Evolutionary conservation across 768 basidiomycete species (phyloP).

Genomic region (Collybiopsis luxurians): DNA sequence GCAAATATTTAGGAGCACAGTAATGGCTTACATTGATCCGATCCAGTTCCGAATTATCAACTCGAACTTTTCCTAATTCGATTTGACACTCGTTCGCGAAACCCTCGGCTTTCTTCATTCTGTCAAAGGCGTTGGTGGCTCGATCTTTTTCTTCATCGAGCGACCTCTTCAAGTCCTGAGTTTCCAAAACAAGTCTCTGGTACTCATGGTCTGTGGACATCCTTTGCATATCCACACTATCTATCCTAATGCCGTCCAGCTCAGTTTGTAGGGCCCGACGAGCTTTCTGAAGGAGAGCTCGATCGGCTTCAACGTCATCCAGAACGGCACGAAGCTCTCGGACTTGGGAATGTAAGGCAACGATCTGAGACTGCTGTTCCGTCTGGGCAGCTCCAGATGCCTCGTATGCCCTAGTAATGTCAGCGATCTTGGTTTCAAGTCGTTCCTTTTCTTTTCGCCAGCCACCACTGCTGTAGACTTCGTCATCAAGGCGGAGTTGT

Average conservation of each 20-base stretch:
- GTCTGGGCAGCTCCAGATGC: slow-evolving; percentile 66
- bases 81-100: slow-evolving; percentile 73
- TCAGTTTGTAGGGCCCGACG: slow-evolving; percentile 78
- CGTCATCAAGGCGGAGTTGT: slow-evolving; percentile 72
- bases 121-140: slow-evolving; percentile 65
- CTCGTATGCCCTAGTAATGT: slow-evolving; percentile 75
- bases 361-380: slow-evolving; percentile 84
- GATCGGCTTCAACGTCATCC: slow-evolving; percentile 84
- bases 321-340: slow-evolving; percentile 77
- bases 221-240: slow-evolving; percentile 66
- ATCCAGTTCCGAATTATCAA: slow-evolving; percentile 83
- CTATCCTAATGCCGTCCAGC: slow-evolving; percentile 76
- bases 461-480: slow-evolving; percentile 67
- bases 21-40: slow-evolving; percentile 58
- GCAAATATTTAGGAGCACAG: neutral
- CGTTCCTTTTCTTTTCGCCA: slow-evolving; percentile 91
- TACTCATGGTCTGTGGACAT: slow-evolving; percentile 71
- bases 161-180: slow-evolving; percentile 77
- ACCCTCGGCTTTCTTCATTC: slow-evolving; percentile 79
- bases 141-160: slow-evolving; percentile 79
- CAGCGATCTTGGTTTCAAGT: slow-evolving; percentile 76
- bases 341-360: slow-evolving; percentile 81
- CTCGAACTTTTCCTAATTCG: slow-evolving; percentile 71
- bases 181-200: slow-evolving; percentile 73
- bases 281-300: slow-evolving; percentile 76